Percentiles rank a stretch among this genome's conserved stretches.
Evolutionary conservation across 768 basidiomycete species (phyloP).

Genomic region (Lanmaoa pseudosensibilis): DNA sequence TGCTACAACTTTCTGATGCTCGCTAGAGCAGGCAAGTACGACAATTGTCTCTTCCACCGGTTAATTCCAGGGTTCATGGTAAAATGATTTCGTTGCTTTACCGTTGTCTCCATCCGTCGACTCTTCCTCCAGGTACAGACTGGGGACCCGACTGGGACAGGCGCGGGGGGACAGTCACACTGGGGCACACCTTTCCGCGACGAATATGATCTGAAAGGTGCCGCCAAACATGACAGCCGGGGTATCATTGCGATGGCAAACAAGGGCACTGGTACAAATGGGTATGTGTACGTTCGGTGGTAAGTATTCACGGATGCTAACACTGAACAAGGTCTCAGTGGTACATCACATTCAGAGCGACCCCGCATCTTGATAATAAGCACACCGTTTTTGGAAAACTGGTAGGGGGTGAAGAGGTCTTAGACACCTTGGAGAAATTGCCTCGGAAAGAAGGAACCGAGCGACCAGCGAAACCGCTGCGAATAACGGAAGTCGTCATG

Average conservation of each 20-base stretch:
- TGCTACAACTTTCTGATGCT: constrained; percentile 98
- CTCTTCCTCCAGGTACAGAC: constrained; percentile 77
- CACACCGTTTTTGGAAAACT: constrained; percentile 97
- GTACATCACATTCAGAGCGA: constrained; percentile 83
- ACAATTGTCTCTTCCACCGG: constrained; percentile 87
- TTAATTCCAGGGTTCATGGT: constrained; percentile 97
- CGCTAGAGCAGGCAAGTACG: constrained; percentile 86
- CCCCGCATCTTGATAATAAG: constrained; percentile 86
- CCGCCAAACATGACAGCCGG: constrained; percentile 82
- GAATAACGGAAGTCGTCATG: constrained; percentile 87
- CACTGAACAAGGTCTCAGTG: constrained; percentile 72
- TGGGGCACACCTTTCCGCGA: constrained; percentile 98
- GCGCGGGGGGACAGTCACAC: constrained; percentile 85
- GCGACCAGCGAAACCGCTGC: constrained; percentile 80
- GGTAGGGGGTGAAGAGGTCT: constrained; percentile 91
- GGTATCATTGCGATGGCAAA: constrained; percentile 96
- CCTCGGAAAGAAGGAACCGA: constrained; percentile 84
- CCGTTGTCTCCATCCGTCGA: neutral
- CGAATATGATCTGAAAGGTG: constrained; percentile 85
- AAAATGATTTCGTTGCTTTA: constrained; percentile 13
- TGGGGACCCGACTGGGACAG: constrained; percentile 96
- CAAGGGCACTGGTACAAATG: constrained; percentile 87
- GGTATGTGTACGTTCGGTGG: constrained; percentile 40
- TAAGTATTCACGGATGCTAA: neutral
- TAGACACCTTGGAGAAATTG: constrained; percentile 79